These are phyloP conservation scores for Chionographis japonica DNA, from an alignment of 106 monocot genomes.

Conservation along the genomic window DNA sequence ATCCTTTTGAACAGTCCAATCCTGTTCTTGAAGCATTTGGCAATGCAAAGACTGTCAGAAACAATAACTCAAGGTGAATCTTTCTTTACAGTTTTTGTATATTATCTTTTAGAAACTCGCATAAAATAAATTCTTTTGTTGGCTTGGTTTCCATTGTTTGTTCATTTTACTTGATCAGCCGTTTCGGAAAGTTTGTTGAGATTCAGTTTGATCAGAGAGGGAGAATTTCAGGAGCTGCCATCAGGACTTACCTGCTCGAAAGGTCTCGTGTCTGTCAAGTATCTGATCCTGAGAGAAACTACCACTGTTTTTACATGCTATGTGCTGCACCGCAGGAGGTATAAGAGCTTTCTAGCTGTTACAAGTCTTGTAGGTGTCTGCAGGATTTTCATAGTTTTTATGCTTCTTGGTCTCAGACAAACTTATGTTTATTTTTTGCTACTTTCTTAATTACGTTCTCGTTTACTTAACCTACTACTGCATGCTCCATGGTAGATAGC, in stretches of 20 bases:
- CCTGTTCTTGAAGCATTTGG: constrained; percentile 75
- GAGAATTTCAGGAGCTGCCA: constrained; percentile 63
- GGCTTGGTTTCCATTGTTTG: background rate
- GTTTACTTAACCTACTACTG: too few relatives aligned
- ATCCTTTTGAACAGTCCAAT: constrained; percentile 33
- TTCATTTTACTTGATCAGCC: constrained; percentile 21
- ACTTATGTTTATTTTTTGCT: too few relatives aligned
- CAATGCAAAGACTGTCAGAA: constrained; percentile 68
- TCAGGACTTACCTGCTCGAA: constrained; percentile 62
- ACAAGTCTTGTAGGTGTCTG: too few relatives aligned
- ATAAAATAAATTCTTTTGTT: background rate
- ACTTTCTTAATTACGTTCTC: too few relatives aligned
- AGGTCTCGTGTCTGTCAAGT: constrained; percentile 71
- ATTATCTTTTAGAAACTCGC: background rate
- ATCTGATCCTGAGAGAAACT: constrained; percentile 67
- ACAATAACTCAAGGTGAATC: constrained; percentile 59
- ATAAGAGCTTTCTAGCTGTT: background rate
- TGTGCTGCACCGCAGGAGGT: constrained; percentile 70
- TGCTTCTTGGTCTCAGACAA: too few relatives aligned
- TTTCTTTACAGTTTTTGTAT: background rate
- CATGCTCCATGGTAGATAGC: too few relatives aligned
- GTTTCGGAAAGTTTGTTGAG: constrained; percentile 69
- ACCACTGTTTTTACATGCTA: constrained; percentile 69
- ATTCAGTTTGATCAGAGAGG: constrained; percentile 54
- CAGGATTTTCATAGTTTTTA: too few relatives aligned